Evolutionary conservation across 768 basidiomycete species (phyloP), one percentile per base, ranked within the genome.

Genomic region (Mycena pura): DNA sequence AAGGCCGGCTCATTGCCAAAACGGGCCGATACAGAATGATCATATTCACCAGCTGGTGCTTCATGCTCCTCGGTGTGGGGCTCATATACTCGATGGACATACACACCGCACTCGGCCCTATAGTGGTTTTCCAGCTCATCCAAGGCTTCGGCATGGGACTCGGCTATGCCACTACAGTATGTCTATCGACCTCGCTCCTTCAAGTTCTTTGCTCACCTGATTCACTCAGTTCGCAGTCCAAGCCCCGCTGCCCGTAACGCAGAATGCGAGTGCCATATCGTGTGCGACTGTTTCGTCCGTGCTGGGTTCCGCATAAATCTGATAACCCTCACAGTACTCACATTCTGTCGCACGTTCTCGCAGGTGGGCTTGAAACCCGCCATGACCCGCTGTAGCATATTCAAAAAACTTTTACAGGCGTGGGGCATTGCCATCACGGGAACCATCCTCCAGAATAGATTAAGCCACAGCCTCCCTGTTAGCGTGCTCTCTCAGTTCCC

Each of bases 1-100:
- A 69, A 34, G 80, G 81, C 17, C 48, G 75, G 2, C 47, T 73
- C 21, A 57, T 72, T 21, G 43, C 69, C 6, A 72, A 65, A 44
- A 64, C 65, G 2, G 73, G 71, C 9, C 57, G 46, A 22, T 73
- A 72, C 51, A 63, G 69, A 21, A 64, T 55, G 31, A 70, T 78
- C 44, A 68, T 64, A 13, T 34, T 54, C 1, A 7, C 19, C 57
- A 74, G 28, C 72, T 80, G 71, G 69, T 47, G 46, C 0, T 45
- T 74, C 11, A 69, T 69, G 7, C 60, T 77, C 8, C 31, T 81
- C 2, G 78, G 76, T 5, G 38, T 75, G 22, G 81, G 79, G 8
- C 57, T 80, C 3, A 65, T 82, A 28, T 69, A 70, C 29, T 69
- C 73, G 0, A 24, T 80, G 7, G 29, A 65, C 0, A 67, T 62